Evolutionary conservation across 2,329 filamentous ascomycete species (phyloP).

Genomic region (Mycosphaerella arachidis): DNA sequence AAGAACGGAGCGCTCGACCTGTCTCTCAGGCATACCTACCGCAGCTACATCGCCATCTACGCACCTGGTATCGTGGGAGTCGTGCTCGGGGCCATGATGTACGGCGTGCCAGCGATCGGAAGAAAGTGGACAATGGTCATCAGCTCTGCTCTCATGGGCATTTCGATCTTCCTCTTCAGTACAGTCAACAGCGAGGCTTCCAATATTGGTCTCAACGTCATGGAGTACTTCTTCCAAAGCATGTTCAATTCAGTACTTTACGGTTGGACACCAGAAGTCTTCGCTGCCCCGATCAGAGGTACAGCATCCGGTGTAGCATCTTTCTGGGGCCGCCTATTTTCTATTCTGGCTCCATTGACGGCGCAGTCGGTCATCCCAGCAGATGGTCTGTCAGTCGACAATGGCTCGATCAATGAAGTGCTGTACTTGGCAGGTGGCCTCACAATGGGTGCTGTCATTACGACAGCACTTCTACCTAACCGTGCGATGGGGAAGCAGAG

Average conservation of each 20-base stretch:
- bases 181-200: conserved; percentile 43
- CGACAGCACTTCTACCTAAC: conserved; percentile 47
- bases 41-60: conserved; percentile 53
- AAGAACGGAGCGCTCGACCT: conserved; percentile 47
- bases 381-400: conserved; percentile 6
- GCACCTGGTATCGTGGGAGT: conserved; percentile 52
- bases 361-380: conserved; percentile 42
- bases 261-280: conserved; percentile 50
- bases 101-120: conserved; percentile 42
- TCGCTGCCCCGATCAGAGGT: conserved; percentile 22
- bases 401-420: conserved; percentile 44
- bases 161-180: conserved; percentile 44
- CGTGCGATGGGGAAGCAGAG: conserved; percentile 34
- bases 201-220: conserved; percentile 49
- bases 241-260: conserved; percentile 53
- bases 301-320: conserved; percentile 54
- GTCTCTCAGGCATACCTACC: conserved; percentile 45
- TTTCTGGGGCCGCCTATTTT: conserved; percentile 56
- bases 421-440: conserved; percentile 55
- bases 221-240: conserved; percentile 51
- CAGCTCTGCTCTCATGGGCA: conserved; percentile 41
- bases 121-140: conserved; percentile 46
- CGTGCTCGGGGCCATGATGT: conserved; percentile 47
- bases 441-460: conserved; percentile 50
- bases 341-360: conserved; percentile 55